Base-by-base conservation (phyloP, 2,329 filamentous ascomycete species). In the Macrophomina tecta region DNA sequence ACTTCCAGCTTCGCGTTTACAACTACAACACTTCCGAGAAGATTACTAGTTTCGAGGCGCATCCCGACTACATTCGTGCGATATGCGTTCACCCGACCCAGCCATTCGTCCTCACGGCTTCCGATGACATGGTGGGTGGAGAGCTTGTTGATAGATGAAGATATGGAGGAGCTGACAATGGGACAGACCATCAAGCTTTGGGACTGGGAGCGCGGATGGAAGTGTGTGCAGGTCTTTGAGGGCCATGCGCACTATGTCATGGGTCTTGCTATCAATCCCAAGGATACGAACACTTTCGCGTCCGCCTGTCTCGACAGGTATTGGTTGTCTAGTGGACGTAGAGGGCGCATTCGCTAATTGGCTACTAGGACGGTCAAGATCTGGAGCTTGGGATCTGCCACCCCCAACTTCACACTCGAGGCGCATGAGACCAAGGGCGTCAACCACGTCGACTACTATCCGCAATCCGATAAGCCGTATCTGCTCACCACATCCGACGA, bases 21-120 rank as follows among this genome's bases (percentile, higher is more conserved):
- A 98, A 99, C 84, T 99, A 98, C 87, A 98, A 99, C 83, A 99
- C 95, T 64, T 97, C 93, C 68, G 95, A 99, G 82, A 98, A 97
- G 87, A 95, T 98, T 75, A 94, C 93, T 64, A 92, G 92, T 16
- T 98, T 97, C 80, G 94, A 98, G 83, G 94, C 94, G 62, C 95
- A 99, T 78, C 95, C 95, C 69, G 95, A 99, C 81, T 99, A 99
- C 77, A 98, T 99, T 78, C 92, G 95, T 74, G 94, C 95, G 61
- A 97, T 99, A 73, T 93, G 90, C 70, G 92, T 99, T 45, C 95
- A 99, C 79, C 95, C 95, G 6, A 93, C 93, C 52, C 93, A 97
- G 77, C 94, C 95, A 1, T 98, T 97, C 75, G 92, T 98, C 64
- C 85, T 99, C 68, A 99, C 95, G 65, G 95, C 95, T 70, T 95